Base-by-base conservation (phyloP, 495 filamentous ascomycete genomes). In the Penicillium waksmanii region DNA sequence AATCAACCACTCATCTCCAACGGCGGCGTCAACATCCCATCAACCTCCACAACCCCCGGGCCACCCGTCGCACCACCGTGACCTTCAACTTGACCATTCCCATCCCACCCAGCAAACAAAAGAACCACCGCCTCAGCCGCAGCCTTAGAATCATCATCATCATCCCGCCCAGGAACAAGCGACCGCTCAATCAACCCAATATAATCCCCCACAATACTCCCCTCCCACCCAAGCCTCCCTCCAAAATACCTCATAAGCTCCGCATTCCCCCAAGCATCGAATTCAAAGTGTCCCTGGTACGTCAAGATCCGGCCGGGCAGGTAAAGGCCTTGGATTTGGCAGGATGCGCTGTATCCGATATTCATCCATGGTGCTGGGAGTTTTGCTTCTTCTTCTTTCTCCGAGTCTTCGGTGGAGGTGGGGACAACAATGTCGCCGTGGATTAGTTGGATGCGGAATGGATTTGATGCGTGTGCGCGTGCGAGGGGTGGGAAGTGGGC, bases 241-340 rank as follows among this genome's bases (percentile, higher is more conserved):
- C 62, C 73, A 66, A 77, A 77, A 38, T 76, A 73, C 8, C 53
- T 17, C 13, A 63, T 62, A 53, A 71, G 65, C 63, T 75, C 75
- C 13, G 58, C 46, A 36, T 77, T 82, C 17, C 68, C 62, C 36
- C 72, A 76, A 4, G 57, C 51, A 57, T 80, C 77, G 42, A 82
- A 78, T 50, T 77, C 78, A 49, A 79, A 74, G 65, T 80, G 77
- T 0, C 74, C 73, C 52, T 79, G 77, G 40, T 73, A 77, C 15
- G 74, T 71, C 60, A 80, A 61, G 15, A 78, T 61, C 27, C 73
- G 58, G 0, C 67, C 70, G 0, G 68, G 71, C 27, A 63, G 62
- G 53, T 77, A 80, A 7, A 81, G 50, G 4, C 78, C 77, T 53
- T 81, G 78, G 7, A 78, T 66, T 0, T 71, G 61, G 47, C 76